Base-by-base conservation (phyloP, 2,329 filamentous ascomycete species). In the Fusarium sp. region DNA sequence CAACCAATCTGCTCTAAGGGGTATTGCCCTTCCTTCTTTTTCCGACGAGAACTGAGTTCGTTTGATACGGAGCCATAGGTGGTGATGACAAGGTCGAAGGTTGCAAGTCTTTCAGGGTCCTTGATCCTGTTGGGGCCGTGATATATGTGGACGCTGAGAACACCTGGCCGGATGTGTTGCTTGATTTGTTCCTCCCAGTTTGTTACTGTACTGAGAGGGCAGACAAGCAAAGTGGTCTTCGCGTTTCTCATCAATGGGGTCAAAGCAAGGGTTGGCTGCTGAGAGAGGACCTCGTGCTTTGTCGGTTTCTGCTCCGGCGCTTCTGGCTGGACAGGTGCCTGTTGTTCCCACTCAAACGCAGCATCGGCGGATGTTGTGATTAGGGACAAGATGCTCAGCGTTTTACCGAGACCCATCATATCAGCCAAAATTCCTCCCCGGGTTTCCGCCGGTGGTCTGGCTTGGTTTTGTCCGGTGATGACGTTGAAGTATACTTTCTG, bases 141-240 rank as follows among this genome's bases (percentile, higher is more conserved):
- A 70, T 98, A 98, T 56, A 96, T 88, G 76, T 96, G 93, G 75
- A 89, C 93, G 2, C 83, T 90, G 20, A 98, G 76, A 10, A 86
- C 81, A 1, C 84, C 86, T 1, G 87, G 84, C 49, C 86, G 84
- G 44, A 97, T 84, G 78, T 99, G 96, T 61, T 92, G 87, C 73
- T 91, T 91, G 65, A 98, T 93, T 79, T 99, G 96, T 71, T 94
- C 90, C 73, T 95, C 92, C 96, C 96, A 99, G 75, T 98, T 99
- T 26, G 92, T 91, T 60, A 98, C 90, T 0, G 95, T 96, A 75
- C 93, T 97, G 5, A 98, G 85, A 2, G 96, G 96, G 58, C 92
- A 97, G 18, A 99, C 89, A 20, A 99, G 85, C 31, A 99, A 83
- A 0, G 96, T 98, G 1, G 92, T 89, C 75, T 89, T 92, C 8